These are phyloP conservation scores for Aspergillus vadensis DNA, from an alignment of 2,329 filamentous ascomycete species.

Conservation along the genomic window DNA sequence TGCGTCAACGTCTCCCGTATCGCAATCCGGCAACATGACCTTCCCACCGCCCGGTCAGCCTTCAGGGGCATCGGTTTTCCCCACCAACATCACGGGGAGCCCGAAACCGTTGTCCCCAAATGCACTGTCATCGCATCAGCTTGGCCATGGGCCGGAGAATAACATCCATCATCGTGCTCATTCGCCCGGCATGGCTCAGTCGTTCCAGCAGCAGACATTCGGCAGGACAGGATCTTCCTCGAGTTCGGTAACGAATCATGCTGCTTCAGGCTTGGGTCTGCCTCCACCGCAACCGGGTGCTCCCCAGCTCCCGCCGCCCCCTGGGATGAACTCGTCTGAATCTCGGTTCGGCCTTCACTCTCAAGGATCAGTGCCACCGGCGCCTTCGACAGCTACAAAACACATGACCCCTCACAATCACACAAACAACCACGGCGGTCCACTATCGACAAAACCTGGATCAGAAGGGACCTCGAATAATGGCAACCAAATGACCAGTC, in stretches of 20 bases:
- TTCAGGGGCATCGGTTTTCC: slow-evolving; percentile 64
- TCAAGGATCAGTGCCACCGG: slow-evolving; percentile 38
- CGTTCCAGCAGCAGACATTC: slow-evolving; percentile 43
- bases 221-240: slow-evolving; percentile 27
- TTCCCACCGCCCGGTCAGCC: slow-evolving; percentile 42
- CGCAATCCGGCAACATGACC: slow-evolving; percentile 42
- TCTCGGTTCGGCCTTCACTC: slow-evolving; percentile 46
- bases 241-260: slow-evolving; percentile 27
- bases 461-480: slow-evolving; percentile 29
- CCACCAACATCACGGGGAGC: slow-evolving; percentile 78
- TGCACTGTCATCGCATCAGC: slow-evolving; percentile 41
- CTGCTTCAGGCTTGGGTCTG: slow-evolving; percentile 33
- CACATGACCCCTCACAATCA: slow-evolving; percentile 39
- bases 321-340: slow-evolving; percentile 46
- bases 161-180: slow-evolving; percentile 43
- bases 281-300: slow-evolving; percentile 42
- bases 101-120: slow-evolving; percentile 72
- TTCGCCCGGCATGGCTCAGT: slow-evolving; percentile 46
- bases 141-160: slow-evolving; percentile 38
- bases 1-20: slow-evolving; percentile 58
- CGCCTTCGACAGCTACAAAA: slow-evolving; percentile 36
- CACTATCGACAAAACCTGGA: slow-evolving; percentile 29
- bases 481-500: slow-evolving; percentile 17
- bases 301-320: slow-evolving; percentile 48
- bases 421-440: slow-evolving; percentile 37